These are phyloP conservation scores for Apocynum venetum DNA, from an alignment of 257 asterid species.

Conservation along the genomic window DNA sequence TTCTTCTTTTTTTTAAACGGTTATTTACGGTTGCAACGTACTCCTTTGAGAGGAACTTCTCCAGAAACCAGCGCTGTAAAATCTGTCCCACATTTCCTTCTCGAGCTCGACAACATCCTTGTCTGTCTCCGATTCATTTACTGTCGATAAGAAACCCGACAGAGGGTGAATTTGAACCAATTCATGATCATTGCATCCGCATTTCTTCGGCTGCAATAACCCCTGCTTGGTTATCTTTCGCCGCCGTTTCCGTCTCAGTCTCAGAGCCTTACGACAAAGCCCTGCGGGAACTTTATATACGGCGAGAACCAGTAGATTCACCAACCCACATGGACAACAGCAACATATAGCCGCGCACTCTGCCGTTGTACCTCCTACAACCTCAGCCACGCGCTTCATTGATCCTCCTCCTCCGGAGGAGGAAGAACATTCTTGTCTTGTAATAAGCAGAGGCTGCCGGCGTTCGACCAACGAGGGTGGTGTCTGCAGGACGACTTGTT, in stretches of 20 bases:
- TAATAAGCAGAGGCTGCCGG: slow-evolving; percentile 42
- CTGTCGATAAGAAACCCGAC: slow-evolving; percentile 22
- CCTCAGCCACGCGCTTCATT: slow-evolving; percentile 48
- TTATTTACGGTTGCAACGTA: slow-evolving; percentile 3
- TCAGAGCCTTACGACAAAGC: slow-evolving; percentile 56
- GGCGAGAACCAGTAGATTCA: slow-evolving; percentile 52
- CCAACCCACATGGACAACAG: slow-evolving; percentile 77
- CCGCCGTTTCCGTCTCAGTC: slow-evolving; percentile 55
- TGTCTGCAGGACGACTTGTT: slow-evolving; percentile 35
- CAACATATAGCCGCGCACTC: slow-evolving; percentile 86
- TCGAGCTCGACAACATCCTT: slow-evolving; percentile 57
- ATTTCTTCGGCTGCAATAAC: slow-evolving; percentile 23
- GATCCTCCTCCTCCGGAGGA: slow-evolving; percentile 22
- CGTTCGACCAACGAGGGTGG: slow-evolving; percentile 31
- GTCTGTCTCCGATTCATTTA: slow-evolving; percentile 23
- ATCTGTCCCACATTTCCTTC: slow-evolving; percentile 69
- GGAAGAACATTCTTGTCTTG: slow-evolving; percentile 22
- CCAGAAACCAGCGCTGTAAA: slow-evolving; percentile 74
- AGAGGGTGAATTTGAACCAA: slow-evolving; percentile 34
- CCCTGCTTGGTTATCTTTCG: slow-evolving; percentile 28
- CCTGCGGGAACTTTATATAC: slow-evolving; percentile 71
- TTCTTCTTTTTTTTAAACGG: background rate
- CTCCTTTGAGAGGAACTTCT: slow-evolving; percentile 60
- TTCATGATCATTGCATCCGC: slow-evolving; percentile 39
- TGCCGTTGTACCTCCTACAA: slow-evolving; percentile 77